A percentile compares a stretch with the other conserved stretches of the same genome.
phyloP scores from a whole-genome alignment of 768 basidiomycete genomes.

The Panaeolus cyanescens region DNA sequence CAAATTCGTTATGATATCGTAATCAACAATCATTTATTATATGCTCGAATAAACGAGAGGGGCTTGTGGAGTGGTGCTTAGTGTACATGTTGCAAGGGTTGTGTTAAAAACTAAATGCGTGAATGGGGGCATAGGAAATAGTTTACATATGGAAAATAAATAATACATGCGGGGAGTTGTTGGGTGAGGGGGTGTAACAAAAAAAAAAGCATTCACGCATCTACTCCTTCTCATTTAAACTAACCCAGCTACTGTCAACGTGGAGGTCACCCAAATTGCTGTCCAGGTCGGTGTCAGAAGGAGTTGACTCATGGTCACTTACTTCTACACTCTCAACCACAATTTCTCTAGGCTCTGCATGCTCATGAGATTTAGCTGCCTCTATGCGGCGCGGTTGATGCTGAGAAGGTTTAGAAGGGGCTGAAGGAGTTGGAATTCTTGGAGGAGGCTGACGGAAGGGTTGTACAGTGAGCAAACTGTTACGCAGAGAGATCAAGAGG shows the following conservation, averaged over 20 bases:
- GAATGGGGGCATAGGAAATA: neutral
- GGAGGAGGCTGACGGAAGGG: conserved; percentile 41
- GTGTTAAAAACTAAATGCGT: neutral
- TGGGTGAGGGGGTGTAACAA: too few relatives aligned
- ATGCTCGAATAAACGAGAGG: neutral
- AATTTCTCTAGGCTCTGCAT: conserved; percentile 10
- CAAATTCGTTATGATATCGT: too few relatives aligned
- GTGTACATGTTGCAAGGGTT: neutral
- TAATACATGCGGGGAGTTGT: too few relatives aligned
- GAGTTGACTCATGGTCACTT: conserved; percentile 10
- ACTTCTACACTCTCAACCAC: conserved; percentile 11
- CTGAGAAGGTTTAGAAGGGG: neutral
- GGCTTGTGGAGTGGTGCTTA: neutral
- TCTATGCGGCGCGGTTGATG: conserved; percentile 8
- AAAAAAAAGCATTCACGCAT: neutral
- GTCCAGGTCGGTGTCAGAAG: conserved; percentile 67
- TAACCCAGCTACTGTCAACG: conserved; percentile 72
- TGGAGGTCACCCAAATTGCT: conserved; percentile 53
- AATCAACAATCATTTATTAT: neutral
- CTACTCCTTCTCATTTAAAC: conserved; percentile 38
- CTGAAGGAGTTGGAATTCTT: neutral
- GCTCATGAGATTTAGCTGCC: conserved; percentile 25
- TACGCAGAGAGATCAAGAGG: conserved; percentile 60
- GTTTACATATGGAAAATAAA: neutral
- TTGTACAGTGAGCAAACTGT: conserved; percentile 55